phyloP scores from a whole-genome alignment of 805 yeast species.

The Wickerhamomyces mucosus region DNA sequence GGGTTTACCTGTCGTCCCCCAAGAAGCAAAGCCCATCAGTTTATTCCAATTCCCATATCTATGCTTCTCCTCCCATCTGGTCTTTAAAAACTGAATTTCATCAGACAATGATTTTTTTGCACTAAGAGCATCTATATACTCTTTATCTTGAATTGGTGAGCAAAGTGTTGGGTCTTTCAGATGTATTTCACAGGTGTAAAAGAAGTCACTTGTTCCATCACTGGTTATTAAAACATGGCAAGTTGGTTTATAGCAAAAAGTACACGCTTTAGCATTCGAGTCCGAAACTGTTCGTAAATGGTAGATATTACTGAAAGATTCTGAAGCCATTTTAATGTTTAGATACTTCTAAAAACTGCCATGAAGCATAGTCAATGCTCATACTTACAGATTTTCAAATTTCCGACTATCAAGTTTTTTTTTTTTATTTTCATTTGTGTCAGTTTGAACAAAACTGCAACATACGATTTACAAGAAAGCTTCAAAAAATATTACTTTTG shows the following conservation, averaged over 20 bases:
- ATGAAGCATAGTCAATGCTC: too few species aligned
- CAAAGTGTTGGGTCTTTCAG: slow-evolving; percentile 17
- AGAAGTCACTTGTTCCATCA: slow-evolving; percentile 17
- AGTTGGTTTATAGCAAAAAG: slow-evolving; percentile 20
- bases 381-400: too few species aligned
- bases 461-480: too few species aligned
- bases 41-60: slow-evolving; percentile 19
- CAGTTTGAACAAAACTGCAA: too few species aligned
- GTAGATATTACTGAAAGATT: slow-evolving; percentile 13
- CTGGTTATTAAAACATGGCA: slow-evolving; percentile 16
- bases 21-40: slow-evolving; percentile 11
- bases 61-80: slow-evolving; percentile 20
- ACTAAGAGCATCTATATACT: slow-evolving; percentile 12
- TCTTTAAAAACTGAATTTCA: slow-evolving; percentile 13
- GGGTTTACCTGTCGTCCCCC: neutral
- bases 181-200: slow-evolving; percentile 20
- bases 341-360: too few species aligned
- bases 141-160: slow-evolving; percentile 13
- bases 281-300: slow-evolving; percentile 17
- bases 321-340: neutral
- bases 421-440: too few species aligned
- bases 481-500: too few species aligned
- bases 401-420: too few species aligned
- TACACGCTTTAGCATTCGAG: slow-evolving; percentile 14
- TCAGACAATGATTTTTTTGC: slow-evolving; percentile 13